phyloP scores from a whole-genome alignment of 495 filamentous ascomycete species.

The Geopyxis carbonaria region DNA sequence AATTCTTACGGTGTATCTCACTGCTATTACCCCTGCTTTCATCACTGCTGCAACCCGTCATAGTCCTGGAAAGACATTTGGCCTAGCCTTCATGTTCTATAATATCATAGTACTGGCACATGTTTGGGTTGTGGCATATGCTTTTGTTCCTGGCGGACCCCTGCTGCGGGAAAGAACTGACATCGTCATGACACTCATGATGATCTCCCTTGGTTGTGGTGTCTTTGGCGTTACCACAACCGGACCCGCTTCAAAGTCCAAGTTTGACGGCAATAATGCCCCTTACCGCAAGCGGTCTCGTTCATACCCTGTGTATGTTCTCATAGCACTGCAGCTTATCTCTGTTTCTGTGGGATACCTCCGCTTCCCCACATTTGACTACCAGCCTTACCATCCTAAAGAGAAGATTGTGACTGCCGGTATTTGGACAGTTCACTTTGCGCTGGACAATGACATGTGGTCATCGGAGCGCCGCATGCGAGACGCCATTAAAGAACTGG shows the following conservation, averaged over 20 bases:
- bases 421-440: slow-evolving; percentile 99
- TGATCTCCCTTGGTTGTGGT: slow-evolving; percentile 71
- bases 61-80: slow-evolving; percentile 61
- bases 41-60: slow-evolving; percentile 58
- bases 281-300: slow-evolving; percentile 38
- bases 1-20: slow-evolving; percentile 55
- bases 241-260: slow-evolving; percentile 23
- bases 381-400: slow-evolving; percentile 72
- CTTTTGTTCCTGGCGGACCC: slow-evolving; percentile 94
- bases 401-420: slow-evolving; percentile 77
- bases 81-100: slow-evolving; percentile 72
- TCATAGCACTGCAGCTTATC: slow-evolving; percentile 40
- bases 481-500: slow-evolving; percentile 77
- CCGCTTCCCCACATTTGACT: slow-evolving; percentile 88
- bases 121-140: slow-evolving; percentile 97
- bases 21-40: slow-evolving; percentile 63
- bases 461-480: slow-evolving; percentile 86
- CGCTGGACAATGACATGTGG: slow-evolving; percentile 98
- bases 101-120: slow-evolving; percentile 85
- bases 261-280: slow-evolving; percentile 30
- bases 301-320: slow-evolving; percentile 51
- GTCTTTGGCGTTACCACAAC: slow-evolving; percentile 47
- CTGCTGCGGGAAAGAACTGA: slow-evolving; percentile 88
- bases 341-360: slow-evolving; percentile 68
- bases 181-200: slow-evolving; percentile 74